These are phyloP conservation scores for Solanum tacnaense DNA, from an alignment of 257 asterid genomes.

Conservation along the genomic window DNA sequence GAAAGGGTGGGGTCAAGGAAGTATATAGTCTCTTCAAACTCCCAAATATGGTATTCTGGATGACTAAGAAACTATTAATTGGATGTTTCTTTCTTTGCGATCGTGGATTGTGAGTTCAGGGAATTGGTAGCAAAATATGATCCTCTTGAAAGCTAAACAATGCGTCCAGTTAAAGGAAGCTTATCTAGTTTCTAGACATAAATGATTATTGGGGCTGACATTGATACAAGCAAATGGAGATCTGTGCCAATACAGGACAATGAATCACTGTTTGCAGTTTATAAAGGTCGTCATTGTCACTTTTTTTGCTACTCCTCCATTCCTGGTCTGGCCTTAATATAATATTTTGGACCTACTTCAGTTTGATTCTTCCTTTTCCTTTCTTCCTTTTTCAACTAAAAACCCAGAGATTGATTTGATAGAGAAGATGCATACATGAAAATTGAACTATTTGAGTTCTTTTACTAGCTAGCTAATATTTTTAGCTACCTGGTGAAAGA, in stretches of 20 bases:
- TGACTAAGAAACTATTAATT: conserved; percentile 4
- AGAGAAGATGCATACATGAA: background rate
- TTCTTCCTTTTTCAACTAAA: background rate
- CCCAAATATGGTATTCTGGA: conserved; percentile 31
- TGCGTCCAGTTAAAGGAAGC: background rate
- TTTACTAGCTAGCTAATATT: background rate
- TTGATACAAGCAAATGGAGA: background rate
- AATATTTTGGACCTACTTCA: background rate
- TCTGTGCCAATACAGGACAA: background rate
- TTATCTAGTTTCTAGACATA: background rate
- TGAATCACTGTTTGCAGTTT: background rate
- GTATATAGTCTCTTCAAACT: conserved; percentile 20
- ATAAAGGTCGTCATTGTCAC: background rate
- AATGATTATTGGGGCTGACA: background rate
- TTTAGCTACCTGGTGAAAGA: background rate
- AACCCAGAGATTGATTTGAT: background rate
- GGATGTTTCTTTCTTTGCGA: background rate
- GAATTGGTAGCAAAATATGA: background rate
- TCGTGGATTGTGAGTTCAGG: background rate
- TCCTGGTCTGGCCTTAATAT: background rate
- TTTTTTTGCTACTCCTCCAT: background rate
- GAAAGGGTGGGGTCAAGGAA: conserved; percentile 86
- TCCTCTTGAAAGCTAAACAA: background rate
- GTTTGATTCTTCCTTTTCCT: background rate
- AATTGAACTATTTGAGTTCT: background rate